Conservation (phyloP, 768 basidiomycete species). For the Leccinum uliginosum region DNA sequence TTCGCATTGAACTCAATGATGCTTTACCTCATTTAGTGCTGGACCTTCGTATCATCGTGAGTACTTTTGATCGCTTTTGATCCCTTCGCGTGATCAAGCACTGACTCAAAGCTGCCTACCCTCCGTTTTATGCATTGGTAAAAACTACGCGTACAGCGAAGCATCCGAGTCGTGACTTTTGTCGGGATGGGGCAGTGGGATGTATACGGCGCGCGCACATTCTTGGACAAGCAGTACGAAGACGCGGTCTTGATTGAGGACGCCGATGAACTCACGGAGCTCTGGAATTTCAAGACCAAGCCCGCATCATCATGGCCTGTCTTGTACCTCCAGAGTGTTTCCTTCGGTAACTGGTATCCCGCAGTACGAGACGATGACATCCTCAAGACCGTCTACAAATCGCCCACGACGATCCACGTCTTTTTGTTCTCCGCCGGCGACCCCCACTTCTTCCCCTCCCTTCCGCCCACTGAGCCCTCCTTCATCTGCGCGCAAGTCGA, state of each 20-base stretch:
- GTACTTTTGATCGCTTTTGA: slow-evolving; percentile 11
- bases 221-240: slow-evolving; percentile 90
- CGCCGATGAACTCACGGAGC: slow-evolving; percentile 82
- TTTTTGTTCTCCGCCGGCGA: too few species aligned
- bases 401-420: slow-evolving; percentile 89
- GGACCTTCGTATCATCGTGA: slow-evolving; percentile 57
- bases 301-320: slow-evolving; percentile 93
- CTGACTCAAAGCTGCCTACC: slow-evolving; percentile 10
- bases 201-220: slow-evolving; percentile 73
- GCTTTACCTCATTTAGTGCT: slow-evolving; percentile 71
- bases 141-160: slow-evolving; percentile 75
- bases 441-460: too few species aligned
- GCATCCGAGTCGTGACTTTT: slow-evolving; percentile 83
- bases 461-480: too few species aligned
- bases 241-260: slow-evolving; percentile 85
- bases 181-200: slow-evolving; percentile 97
- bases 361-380: slow-evolving; percentile 82
- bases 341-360: background rate
- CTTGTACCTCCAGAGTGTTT: slow-evolving; percentile 52
- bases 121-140: slow-evolving; percentile 54
- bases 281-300: slow-evolving; percentile 91
- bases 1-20: slow-evolving; percentile 62
- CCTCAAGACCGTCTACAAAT: slow-evolving; percentile 95
- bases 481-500: too few species aligned
- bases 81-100: slow-evolving; percentile 1